phyloP scores from a whole-genome alignment of 2,329 filamentous ascomycete genomes.

The Nothophaeocryptopus gaeumannii region DNA sequence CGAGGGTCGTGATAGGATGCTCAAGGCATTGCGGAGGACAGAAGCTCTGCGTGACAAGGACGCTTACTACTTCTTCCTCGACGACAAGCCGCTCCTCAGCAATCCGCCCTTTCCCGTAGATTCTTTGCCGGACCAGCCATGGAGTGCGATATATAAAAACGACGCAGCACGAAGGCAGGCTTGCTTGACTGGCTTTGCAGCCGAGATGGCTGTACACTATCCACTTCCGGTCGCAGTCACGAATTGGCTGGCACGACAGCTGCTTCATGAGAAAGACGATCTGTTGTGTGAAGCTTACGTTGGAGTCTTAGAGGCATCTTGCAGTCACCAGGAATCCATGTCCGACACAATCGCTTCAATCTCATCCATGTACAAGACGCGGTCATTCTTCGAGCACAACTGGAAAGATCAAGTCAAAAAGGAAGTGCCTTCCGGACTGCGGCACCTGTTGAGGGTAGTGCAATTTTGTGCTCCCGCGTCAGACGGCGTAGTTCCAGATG shows the following conservation, averaged over 20 bases:
- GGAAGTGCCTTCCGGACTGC: constrained; percentile 17
- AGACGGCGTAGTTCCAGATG: constrained; percentile 16
- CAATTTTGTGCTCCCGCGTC: constrained; percentile 16
- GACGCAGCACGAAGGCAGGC: constrained; percentile 37
- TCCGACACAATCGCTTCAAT: constrained; percentile 18
- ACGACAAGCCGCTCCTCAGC: constrained; percentile 12
- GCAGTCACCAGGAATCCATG: constrained; percentile 10
- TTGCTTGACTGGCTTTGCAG: constrained; percentile 43
- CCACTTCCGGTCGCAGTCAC: constrained; percentile 40
- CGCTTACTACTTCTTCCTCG: constrained; percentile 58
- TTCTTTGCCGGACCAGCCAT: constrained; percentile 33
- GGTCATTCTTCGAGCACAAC: constrained; percentile 18
- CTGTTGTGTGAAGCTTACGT: constrained; percentile 38
- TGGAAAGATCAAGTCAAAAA: constrained; percentile 9
- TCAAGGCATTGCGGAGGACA: constrained; percentile 59
- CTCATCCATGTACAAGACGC: constrained; percentile 22
- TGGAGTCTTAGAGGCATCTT: constrained; percentile 24
- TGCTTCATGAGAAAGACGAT: constrained; percentile 32
- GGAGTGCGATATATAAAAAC: constrained; percentile 36
- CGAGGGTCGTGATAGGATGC: constrained; percentile 48
- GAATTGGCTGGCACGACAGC: constrained; percentile 44
- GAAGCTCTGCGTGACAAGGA: constrained; percentile 56
- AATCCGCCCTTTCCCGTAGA: constrained; percentile 29
- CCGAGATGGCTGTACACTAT: constrained; percentile 38
- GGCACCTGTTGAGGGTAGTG: constrained; percentile 15